A percentile compares a stretch with the other conserved stretches of the same genome.
phyloP scores from a whole-genome alignment of 2,329 filamentous ascomycete genomes.

The Metarhizium sp. region DNA sequence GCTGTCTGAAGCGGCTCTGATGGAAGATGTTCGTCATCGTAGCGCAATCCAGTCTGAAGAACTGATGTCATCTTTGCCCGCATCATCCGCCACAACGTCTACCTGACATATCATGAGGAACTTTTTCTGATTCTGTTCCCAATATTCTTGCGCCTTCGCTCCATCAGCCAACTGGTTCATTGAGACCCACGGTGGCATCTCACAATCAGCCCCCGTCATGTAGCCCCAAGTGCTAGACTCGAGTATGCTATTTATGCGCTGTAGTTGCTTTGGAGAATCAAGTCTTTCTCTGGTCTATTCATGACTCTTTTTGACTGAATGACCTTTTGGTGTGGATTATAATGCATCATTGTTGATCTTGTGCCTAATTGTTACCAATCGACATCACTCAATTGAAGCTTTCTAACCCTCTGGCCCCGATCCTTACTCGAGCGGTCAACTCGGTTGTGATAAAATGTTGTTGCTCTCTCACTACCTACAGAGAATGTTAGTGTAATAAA shows the following conservation, averaged over 20 bases:
- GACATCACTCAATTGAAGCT: conserved; percentile 91
- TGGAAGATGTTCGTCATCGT: neutral
- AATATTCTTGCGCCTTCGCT: no score
- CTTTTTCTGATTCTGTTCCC: no score
- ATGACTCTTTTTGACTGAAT: neutral
- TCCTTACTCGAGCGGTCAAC: conserved; percentile 49
- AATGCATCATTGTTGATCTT: neutral
- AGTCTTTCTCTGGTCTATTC: no score
- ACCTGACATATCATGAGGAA: no score
- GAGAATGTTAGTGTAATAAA: conserved; percentile 9
- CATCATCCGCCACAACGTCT: no score
- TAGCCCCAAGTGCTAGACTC: no score
- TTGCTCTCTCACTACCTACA: conserved; percentile 40
- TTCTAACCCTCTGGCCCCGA: conserved; percentile 73
- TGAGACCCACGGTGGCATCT: no score
- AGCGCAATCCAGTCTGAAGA: neutral
- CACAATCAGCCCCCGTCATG: no score
- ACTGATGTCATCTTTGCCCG: no score
- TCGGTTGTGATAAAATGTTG: conserved; percentile 42
- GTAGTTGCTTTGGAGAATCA: no score
- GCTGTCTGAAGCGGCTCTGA: neutral
- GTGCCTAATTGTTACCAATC: conserved; percentile 63
- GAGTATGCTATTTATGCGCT: no score
- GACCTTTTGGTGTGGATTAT: neutral
- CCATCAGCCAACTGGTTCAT: no score